Base-by-base conservation (phyloP, 75 land plant genomes). In the Picea glauca region DNA sequence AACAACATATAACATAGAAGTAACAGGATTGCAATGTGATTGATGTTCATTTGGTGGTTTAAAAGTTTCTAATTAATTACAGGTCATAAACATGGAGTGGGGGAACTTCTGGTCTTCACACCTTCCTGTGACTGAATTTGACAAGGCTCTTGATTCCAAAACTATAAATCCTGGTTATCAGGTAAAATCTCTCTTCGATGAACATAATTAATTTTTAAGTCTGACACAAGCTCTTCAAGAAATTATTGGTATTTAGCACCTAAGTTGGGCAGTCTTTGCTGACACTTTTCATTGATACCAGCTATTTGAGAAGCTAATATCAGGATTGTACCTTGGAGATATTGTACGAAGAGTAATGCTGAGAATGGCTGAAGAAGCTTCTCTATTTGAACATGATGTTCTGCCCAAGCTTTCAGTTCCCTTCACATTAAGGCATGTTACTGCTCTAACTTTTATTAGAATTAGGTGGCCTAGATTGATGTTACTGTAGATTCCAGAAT, bases 301-400 rank as follows among this genome's bases (percentile, higher is more conserved):
- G 94, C 82, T 83, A 43, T 94, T 88, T 86, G 98, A 91, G 79
- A 94, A 93, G 82, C 75, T 94, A 68, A 78, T 91, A 18, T 94
- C 96, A 31, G 96, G 96, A 63, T 91, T 91, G 93, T 93, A 93
- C 77, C 80, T 94, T 84, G 98, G 96, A 76, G 98, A 94, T 58
- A 85, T 93, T 72, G 96, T 93, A 35, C 77, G 98, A 77, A 89
- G 91, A 74, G 93, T 94, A 6, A 67, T 94, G 62, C 77, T 90
- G 74, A 85, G 74, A 74, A 83, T 94, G 86, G 93, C 95, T 38
- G 74, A 87, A 76, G 98, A 94, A 78, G 74, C 91, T 64, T 78
- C 78, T 58, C 63, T 93, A 4, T 93, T 94, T 85, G 98, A 96
- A 13, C 81, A 86, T 17, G 54, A 12, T 50, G 82, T 93, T 18